Percentiles rank a stretch among this genome's conserved stretches.
Evolutionary conservation across 2,329 filamentous ascomycete genomes (phyloP).

Genomic region (Cladosporium sphaerospermum): DNA sequence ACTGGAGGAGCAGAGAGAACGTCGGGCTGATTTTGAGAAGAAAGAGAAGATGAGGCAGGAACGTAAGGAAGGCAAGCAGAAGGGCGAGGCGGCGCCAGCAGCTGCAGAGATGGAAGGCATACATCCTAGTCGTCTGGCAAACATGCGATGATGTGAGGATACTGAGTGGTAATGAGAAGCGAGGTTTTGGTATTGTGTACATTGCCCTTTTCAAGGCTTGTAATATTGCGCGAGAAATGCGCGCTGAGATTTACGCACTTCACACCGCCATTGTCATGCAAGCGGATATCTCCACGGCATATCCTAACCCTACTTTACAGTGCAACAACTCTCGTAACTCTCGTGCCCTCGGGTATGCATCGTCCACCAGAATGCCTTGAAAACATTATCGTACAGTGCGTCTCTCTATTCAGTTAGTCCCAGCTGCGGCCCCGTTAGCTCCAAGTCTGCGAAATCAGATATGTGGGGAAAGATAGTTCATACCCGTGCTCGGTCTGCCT

Average conservation of each 20-base stretch:
- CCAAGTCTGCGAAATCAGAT: neutral
- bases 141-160: conserved; percentile 13
- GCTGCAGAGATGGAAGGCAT: conserved; percentile 21
- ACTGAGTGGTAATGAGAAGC: too few relatives aligned
- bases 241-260: neutral
- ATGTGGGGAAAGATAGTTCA: conserved; percentile 27
- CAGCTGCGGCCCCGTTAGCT: neutral
- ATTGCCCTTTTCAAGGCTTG: neutral
- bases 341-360: too few relatives aligned
- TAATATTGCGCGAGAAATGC: neutral
- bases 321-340: too few relatives aligned
- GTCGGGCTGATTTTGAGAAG: conserved; percentile 44
- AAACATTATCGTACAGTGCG: too few relatives aligned
- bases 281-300: too few relatives aligned
- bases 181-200: neutral
- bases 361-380: too few relatives aligned
- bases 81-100: conserved; percentile 17
- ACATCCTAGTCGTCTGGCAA: conserved; percentile 31
- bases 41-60: conserved; percentile 40
- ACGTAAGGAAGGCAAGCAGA: conserved; percentile 31
- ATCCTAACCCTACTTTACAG: too few relatives aligned
- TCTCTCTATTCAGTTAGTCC: neutral
- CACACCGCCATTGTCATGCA: too few relatives aligned
- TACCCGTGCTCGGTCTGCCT: conserved; percentile 77
- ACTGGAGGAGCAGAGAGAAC: conserved; percentile 62